Evolutionary conservation across 2,329 filamentous ascomycete genomes (phyloP).

Genomic region (Gnomoniopsis smithogilvyi): DNA sequence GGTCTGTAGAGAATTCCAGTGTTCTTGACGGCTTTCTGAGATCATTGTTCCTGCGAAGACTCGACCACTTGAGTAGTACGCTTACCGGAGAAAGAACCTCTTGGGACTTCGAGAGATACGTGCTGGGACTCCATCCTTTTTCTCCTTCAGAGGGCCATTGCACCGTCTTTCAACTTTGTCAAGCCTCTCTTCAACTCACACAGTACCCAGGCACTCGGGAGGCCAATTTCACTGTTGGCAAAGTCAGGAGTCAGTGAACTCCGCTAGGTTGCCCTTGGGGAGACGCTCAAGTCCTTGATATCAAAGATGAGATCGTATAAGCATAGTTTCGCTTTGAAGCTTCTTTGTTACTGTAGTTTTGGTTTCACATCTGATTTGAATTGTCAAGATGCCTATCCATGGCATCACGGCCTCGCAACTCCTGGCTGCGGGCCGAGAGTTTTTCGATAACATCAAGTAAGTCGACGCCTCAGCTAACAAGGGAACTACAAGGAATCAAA

Average conservation of each 20-base stretch:
- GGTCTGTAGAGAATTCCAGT: too few relatives aligned
- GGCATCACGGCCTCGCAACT: conserved; percentile 14
- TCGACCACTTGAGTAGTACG: too few relatives aligned
- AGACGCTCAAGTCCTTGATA: not conserved
- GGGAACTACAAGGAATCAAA: not conserved
- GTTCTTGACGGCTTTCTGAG: too few relatives aligned
- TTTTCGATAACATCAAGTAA: conserved; percentile 16
- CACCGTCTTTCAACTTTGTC: not conserved
- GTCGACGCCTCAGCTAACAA: not conserved
- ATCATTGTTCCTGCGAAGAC: too few relatives aligned
- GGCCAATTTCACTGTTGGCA: too few relatives aligned
- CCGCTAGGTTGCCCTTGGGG: not conserved
- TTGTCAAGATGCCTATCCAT: conserved; percentile 13
- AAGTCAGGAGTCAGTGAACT: too few relatives aligned
- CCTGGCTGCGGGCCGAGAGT: conserved; percentile 14
- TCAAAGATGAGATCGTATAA: not conserved
- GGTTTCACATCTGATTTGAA: not conserved
- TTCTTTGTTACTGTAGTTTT: not conserved
- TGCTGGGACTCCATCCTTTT: too few relatives aligned
- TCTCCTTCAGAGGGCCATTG: not conserved
- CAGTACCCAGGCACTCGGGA: too few relatives aligned
- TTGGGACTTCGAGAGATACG: too few relatives aligned
- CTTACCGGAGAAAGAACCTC: too few relatives aligned
- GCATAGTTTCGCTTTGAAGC: not conserved
- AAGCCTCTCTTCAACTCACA: too few relatives aligned